These are phyloP conservation scores for Tardiomyces blankii DNA, from an alignment of 1,139 yeast species.

Conservation along the genomic window DNA sequence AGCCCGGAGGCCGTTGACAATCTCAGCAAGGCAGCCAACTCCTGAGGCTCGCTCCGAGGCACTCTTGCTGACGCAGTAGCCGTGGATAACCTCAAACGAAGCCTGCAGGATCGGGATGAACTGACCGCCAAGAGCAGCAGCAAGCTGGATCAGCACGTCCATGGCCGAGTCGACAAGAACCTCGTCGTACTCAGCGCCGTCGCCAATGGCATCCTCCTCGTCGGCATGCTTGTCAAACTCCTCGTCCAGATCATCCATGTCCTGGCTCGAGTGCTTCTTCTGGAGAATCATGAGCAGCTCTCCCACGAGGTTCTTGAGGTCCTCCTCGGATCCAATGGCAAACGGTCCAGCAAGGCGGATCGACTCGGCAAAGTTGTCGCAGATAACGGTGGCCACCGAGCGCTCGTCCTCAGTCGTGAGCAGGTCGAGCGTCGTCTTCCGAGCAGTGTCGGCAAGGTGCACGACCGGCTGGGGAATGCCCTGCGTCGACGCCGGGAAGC, in stretches of 20 bases:
- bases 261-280: constrained; percentile 77
- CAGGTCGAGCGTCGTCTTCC: constrained; percentile 51
- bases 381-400: constrained; percentile 67
- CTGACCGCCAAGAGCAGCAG: constrained; percentile 64
- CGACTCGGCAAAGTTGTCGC: constrained; percentile 66
- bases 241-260: constrained; percentile 45
- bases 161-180: constrained; percentile 74
- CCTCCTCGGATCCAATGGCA: constrained; percentile 47
- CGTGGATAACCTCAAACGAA: constrained; percentile 56
- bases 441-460: constrained; percentile 51
- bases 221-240: constrained; percentile 42
- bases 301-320: constrained; percentile 56
- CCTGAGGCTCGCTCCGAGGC: constrained; percentile 72
- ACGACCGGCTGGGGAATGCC: constrained; percentile 31
- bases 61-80: constrained; percentile 53
- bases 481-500: constrained; percentile 30
- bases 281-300: constrained; percentile 62
- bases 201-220: constrained; percentile 31
- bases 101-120: constrained; percentile 63
- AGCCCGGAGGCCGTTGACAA: constrained; percentile 61
- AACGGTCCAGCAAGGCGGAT: constrained; percentile 63
- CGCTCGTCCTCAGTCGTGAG: constrained; percentile 71
- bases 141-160: constrained; percentile 71
- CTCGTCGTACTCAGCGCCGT: constrained; percentile 71
- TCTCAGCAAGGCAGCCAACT: constrained; percentile 86